phyloP scores from a whole-genome alignment of 2,329 filamentous ascomycete genomes.

The Microdochium paspali region DNA sequence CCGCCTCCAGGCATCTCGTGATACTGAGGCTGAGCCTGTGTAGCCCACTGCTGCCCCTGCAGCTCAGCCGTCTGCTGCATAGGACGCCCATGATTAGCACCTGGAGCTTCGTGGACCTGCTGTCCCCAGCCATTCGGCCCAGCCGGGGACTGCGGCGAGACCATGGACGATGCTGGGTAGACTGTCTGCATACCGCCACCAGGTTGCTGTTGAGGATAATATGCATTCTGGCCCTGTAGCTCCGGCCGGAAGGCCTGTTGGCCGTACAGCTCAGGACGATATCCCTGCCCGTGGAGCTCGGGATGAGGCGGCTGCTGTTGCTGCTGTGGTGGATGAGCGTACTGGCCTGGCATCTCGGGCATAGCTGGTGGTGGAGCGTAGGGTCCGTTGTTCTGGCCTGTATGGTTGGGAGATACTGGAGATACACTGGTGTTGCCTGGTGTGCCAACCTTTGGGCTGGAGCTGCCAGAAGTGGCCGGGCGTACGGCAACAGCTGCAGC shows the following conservation, averaged over 20 bases:
- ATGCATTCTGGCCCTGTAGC: slow-evolving; percentile 6
- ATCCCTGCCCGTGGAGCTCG: neutral
- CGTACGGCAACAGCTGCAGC: slow-evolving; percentile 5
- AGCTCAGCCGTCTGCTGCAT: slow-evolving; percentile 7
- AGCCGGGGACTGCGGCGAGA: neutral
- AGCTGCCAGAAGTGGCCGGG: slow-evolving; percentile 5
- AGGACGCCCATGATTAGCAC: slow-evolving; percentile 3
- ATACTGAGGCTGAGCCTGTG: slow-evolving; percentile 1
- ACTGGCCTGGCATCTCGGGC: slow-evolving; percentile 2
- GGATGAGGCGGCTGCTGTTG: neutral
- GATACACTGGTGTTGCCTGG: slow-evolving; percentile 11
- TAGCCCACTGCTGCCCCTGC: slow-evolving; percentile 8
- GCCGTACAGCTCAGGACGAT: slow-evolving; percentile 7
- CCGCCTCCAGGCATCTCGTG: slow-evolving; percentile 15
- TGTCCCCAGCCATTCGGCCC: slow-evolving; percentile 9
- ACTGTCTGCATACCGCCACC: neutral
- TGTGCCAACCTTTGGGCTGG: slow-evolving; percentile 5
- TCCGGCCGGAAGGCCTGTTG: slow-evolving; percentile 5
- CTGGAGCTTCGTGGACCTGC: slow-evolving; percentile 13
- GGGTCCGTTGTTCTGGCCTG: slow-evolving; percentile 8
- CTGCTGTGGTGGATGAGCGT: neutral
- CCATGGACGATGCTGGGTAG: neutral
- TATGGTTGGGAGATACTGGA: slow-evolving; percentile 11
- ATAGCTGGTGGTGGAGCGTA: slow-evolving; percentile 5
- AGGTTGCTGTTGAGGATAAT: slow-evolving; percentile 3